Conservation (phyloP, 2,329 filamentous ascomycete species). For the Colletotrichum lini region DNA sequence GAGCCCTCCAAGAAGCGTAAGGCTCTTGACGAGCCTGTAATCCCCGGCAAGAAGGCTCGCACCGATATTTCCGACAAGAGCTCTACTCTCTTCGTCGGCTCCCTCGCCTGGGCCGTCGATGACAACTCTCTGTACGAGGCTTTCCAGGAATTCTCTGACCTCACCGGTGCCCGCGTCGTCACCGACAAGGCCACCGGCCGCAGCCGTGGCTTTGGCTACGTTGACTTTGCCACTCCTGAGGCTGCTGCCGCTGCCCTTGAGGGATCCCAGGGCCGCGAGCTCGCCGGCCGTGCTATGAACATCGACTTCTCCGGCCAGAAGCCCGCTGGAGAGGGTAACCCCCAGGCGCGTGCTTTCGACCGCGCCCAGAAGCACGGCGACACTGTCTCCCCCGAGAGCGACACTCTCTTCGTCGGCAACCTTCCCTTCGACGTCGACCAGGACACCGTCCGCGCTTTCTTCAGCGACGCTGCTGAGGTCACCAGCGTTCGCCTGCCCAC, state of each 20-base stretch:
- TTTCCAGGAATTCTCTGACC: conserved; percentile 84
- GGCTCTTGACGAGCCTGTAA: conserved; percentile 65
- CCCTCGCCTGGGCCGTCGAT: conserved; percentile 91
- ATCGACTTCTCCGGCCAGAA: conserved; percentile 83
- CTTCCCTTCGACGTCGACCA: conserved; percentile 87
- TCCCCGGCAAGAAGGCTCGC: conserved; percentile 77
- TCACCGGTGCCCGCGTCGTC: conserved; percentile 83
- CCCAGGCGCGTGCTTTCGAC: conserved; percentile 71
- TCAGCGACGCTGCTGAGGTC: conserved; percentile 78
- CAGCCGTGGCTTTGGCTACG: conserved; percentile 94
- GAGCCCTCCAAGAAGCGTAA: conserved; percentile 76
- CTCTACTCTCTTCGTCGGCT: conserved; percentile 88
- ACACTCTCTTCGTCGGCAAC: conserved; percentile 94
- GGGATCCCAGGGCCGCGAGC: conserved; percentile 80
- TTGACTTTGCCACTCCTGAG: conserved; percentile 82
- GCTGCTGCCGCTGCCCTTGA: conserved; percentile 80
- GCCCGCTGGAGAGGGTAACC: conserved; percentile 67
- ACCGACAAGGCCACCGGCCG: conserved; percentile 85
- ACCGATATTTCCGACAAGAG: conserved; percentile 64
- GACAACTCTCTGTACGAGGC: conserved; percentile 85
- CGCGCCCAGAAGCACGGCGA: conserved; percentile 83
- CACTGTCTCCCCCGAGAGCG: conserved; percentile 81
- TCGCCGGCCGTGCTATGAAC: conserved; percentile 83
- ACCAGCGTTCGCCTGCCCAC: conserved; percentile 90
- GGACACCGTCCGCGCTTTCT: conserved; percentile 80